phyloP scores from a whole-genome alignment of 2,329 filamentous ascomycete genomes.

The Aspergillus sp. region DNA sequence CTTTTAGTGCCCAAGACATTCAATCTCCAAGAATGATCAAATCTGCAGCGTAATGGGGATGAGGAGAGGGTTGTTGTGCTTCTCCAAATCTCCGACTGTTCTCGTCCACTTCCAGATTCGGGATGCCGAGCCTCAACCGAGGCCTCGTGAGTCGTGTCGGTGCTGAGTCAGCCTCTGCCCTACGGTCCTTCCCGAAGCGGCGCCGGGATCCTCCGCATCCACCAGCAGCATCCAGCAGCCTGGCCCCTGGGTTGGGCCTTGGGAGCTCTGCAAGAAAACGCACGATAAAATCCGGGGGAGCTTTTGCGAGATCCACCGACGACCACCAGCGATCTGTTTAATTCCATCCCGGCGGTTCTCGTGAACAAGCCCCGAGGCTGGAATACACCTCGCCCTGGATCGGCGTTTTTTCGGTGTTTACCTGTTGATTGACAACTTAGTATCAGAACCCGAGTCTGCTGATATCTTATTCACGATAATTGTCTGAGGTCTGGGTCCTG shows the following conservation, averaged over 20 bases:
- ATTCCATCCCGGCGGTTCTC: not conserved
- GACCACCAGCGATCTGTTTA: not conserved
- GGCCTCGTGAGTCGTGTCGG: not conserved
- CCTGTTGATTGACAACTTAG: not conserved
- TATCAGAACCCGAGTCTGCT: too few relatives aligned
- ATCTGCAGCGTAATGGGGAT: not conserved
- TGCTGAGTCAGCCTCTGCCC: conserved; percentile 7
- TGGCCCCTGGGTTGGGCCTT: not conserved
- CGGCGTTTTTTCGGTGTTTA: not conserved
- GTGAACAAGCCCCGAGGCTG: not conserved
- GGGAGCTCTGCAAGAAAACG: not conserved
- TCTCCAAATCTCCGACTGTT: not conserved
- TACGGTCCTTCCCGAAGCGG: conserved; percentile 10
- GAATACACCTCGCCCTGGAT: not conserved
- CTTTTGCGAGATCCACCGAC: not conserved
- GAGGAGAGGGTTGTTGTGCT: not conserved
- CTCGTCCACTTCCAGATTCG: not conserved
- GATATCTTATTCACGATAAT: not conserved
- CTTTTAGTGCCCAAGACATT: not conserved
- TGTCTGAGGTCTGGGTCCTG: not conserved
- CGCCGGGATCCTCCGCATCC: conserved; percentile 16
- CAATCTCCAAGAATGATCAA: not conserved
- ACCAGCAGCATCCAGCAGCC: not conserved
- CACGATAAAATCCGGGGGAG: conserved; percentile 10
- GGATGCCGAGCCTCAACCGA: not conserved